Base-by-base conservation (phyloP, 805 yeast species). In the Sungouiozyma intestinalis region DNA sequence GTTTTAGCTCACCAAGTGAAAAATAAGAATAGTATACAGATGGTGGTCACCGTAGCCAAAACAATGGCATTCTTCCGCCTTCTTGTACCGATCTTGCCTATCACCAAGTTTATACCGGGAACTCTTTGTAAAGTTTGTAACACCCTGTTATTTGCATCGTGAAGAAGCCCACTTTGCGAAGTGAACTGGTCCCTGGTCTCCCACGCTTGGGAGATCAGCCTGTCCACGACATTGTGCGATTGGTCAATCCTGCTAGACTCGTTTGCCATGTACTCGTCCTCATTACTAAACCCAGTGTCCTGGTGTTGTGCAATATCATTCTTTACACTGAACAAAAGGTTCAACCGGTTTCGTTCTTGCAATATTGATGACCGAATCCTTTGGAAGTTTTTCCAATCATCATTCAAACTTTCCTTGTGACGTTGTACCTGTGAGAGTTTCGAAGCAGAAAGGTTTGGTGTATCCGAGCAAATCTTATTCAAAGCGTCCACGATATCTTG, bases 21-120 rank as follows among this genome's bases (percentile, higher is more conserved):
- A 52, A 78, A 78, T 40, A 88, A 60, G 11, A 85, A 59, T 36
- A 90, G 54, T 20, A 88, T 77, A 65, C 97, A 85, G 24, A 74
- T 44, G 2, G 85, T 71, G 24, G 88, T 79, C 40, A 92, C 72
- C 3, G 71, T 51, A 1, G 95, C 90, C 55, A 90, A 63, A n/a
- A 90, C 81, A 21, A 90, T 58, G 17, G 94, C 80, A 60, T 92
- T 95, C 44, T 96, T 76, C 66, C 80, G 84, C 62, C 88, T 81
- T 54, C 97, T 73, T 3, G 95, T 81, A 60, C 87, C 87, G 50
- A 90, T 88, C 61, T 81, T 82, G 8, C 80, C 67, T 24, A 90
- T 76, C 42, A 90, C 59, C 6, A 76, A 74, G 56, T 81, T 83
- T 37, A 90, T 66, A 1, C 97, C 97, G 0, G 98, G 98, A 39